A percentile compares a stretch with the other conserved stretches of the same genome.
Evolutionary conservation across 83 land plant genomes (phyloP).

Genomic region (Picea abies): DNA sequence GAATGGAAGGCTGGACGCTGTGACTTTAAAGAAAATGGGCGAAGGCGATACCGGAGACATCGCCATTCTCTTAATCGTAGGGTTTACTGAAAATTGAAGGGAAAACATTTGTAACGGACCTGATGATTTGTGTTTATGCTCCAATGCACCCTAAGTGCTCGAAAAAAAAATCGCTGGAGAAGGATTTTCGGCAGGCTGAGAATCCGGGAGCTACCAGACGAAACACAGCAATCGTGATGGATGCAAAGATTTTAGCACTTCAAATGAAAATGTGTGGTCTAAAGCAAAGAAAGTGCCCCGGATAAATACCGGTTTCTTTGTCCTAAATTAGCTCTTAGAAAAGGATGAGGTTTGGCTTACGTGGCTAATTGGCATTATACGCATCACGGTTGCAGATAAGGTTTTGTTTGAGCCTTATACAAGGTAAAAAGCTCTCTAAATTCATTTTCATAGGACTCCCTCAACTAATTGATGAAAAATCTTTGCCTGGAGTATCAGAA

Average conservation of each 20-base stretch:
- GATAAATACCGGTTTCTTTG: neutral
- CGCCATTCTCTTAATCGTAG: slow-evolving; percentile 6
- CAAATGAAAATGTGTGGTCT: neutral
- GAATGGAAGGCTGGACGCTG: neutral
- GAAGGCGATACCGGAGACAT: slow-evolving; percentile 3
- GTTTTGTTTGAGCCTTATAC: neutral
- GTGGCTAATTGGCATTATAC: neutral
- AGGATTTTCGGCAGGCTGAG: too few relatives aligned
- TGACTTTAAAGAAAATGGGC: neutral
- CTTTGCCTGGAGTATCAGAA: neutral
- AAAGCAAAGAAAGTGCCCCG: neutral
- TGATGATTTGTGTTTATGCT: neutral
- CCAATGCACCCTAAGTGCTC: too few relatives aligned
- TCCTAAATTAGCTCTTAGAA: neutral
- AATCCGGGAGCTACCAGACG: neutral
- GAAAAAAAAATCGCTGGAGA: neutral
- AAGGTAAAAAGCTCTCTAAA: too few relatives aligned
- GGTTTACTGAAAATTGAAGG: neutral
- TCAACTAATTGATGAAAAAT: neutral
- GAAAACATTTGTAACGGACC: neutral
- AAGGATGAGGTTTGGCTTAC: neutral
- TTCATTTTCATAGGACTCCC: neutral
- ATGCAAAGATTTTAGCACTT: neutral
- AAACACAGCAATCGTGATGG: neutral
- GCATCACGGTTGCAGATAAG: slow-evolving; percentile 1